Base-by-base conservation (phyloP, 208 protist genomes). In the Acanthamoeba castellanii region DNA sequence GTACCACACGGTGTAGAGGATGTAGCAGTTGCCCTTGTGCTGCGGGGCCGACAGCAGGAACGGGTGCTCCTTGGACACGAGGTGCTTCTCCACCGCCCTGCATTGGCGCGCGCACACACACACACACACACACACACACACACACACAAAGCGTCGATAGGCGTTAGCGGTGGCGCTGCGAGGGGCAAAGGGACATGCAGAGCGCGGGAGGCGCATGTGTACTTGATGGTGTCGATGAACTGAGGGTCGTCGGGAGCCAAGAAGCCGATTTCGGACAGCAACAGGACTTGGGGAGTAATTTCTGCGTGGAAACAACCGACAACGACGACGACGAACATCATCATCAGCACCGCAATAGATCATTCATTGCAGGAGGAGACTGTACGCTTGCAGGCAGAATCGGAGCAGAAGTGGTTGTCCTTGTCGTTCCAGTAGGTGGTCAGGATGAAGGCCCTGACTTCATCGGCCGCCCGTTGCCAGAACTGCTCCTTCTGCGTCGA, bases 261-360 rank as follows among this genome's bases (percentile, higher is more conserved):
- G 81, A 97, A 97, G 11, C 96, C 96, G 34, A 96, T 59, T 9
- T 97, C 96, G 2, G 59, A 45, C 30, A 97, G 45, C 4, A 95
- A 61, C 8, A 97, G 42, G n/a, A 97, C 70, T 27, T 94, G 91
- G 2, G 87, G 64, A 50, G 64, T 92, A 20, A 92, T 64, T 4
- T 32, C 50, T 64, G n/a, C 88, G n/a, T 50, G 22, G 22, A 9
- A 47, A 47, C 42, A 47, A 47, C 42, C 42, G 7, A 47, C 42
- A 2, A 47, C 42, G 42, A 11, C 2, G 7, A 47, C 42, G 42
- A 47, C 42, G 42, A 11, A 3, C 55, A 22, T 6, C 37, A 37
- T 14, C 78, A 50, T 34, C 20, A 50, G 14, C 16, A 27, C 25
- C 37, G 45, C 16, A 11, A 85, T 14, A 85, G 37, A 90, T 42